Evolutionary conservation across 2,329 filamentous ascomycete genomes (phyloP).

Genomic region (Fonsecaea pedrosoi): DNA sequence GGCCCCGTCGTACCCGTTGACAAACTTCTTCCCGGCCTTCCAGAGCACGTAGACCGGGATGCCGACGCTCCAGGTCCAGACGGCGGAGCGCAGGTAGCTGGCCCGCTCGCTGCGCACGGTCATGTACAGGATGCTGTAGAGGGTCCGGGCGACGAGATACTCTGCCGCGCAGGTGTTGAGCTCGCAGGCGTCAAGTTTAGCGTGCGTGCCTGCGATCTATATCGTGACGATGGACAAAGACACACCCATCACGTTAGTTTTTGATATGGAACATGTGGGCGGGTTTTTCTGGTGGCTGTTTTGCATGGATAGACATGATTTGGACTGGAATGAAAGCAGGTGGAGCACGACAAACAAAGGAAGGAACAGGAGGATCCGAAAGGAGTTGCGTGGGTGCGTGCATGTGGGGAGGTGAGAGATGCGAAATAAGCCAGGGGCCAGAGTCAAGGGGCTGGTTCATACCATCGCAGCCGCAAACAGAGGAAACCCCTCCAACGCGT

Average conservation of each 20-base stretch:
- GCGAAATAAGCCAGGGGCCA: not conserved
- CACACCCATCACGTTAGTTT: not conserved
- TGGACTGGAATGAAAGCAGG: too few relatives aligned
- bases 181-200: conserved; percentile 43
- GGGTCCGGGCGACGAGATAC: conserved; percentile 44
- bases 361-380: not conserved
- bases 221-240: not conserved
- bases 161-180: conserved; percentile 45
- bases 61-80: conserved; percentile 46
- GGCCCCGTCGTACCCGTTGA: not conserved
- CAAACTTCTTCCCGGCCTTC: conserved; percentile 42
- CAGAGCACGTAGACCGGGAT: conserved; percentile 45
- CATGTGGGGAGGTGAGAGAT: not conserved
- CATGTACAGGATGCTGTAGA: conserved; percentile 47
- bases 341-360: not conserved
- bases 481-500: conserved; percentile 47
- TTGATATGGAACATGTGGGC: not conserved
- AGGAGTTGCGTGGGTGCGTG: too few relatives aligned
- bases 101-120: conserved; percentile 43
- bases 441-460: conserved; percentile 15
- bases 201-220: conserved; percentile 45
- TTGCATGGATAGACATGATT: too few relatives aligned
- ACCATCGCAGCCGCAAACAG: conserved; percentile 48
- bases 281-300: not conserved
- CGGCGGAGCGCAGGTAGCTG: conserved; percentile 45